A percentile compares a stretch with the other conserved stretches of the same genome.
phyloP scores from a whole-genome alignment of 2,329 filamentous ascomycete species.

The Sporothrix phasma region DNA sequence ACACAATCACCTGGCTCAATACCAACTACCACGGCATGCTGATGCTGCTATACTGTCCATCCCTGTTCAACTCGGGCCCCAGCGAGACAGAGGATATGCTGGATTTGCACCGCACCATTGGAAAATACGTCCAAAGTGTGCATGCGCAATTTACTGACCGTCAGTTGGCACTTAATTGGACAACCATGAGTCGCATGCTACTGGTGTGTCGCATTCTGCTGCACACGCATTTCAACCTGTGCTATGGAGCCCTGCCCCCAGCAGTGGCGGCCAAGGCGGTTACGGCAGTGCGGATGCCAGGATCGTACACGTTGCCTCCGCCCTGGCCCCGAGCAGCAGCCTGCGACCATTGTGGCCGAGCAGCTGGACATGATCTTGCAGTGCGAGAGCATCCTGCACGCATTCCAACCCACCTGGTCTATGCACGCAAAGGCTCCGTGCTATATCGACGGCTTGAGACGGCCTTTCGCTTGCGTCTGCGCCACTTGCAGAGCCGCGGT shows the following conservation, averaged over 20 bases:
- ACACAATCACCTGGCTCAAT: slow-evolving; percentile 35
- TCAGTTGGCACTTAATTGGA: slow-evolving; percentile 34
- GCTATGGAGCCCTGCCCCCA: neutral
- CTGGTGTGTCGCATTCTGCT: slow-evolving; percentile 30
- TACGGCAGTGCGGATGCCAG: neutral
- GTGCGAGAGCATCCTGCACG: slow-evolving; percentile 7
- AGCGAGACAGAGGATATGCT: slow-evolving; percentile 22
- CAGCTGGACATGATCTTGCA: slow-evolving; percentile 14
- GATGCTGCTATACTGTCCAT: slow-evolving; percentile 34
- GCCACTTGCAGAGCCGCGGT: neutral
- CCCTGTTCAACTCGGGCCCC: slow-evolving; percentile 30
- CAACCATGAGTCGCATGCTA: slow-evolving; percentile 32
- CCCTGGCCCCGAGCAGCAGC: neutral
- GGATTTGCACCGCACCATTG: slow-evolving; percentile 31
- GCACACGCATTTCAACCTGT: slow-evolving; percentile 21
- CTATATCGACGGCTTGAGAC: slow-evolving; percentile 5
- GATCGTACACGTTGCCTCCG: neutral
- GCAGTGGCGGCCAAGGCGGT: neutral
- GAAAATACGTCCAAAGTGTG: slow-evolving; percentile 33
- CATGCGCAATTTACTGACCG: slow-evolving; percentile 32
- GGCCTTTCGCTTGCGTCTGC: neutral
- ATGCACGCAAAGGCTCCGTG: slow-evolving; percentile 1
- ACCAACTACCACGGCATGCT: slow-evolving; percentile 36
- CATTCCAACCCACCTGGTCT: slow-evolving; percentile 10
- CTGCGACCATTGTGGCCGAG: slow-evolving; percentile 6